Evolutionary conservation across 495 filamentous ascomycete genomes (phyloP).

Genomic region (Glonium stellatum): DNA sequence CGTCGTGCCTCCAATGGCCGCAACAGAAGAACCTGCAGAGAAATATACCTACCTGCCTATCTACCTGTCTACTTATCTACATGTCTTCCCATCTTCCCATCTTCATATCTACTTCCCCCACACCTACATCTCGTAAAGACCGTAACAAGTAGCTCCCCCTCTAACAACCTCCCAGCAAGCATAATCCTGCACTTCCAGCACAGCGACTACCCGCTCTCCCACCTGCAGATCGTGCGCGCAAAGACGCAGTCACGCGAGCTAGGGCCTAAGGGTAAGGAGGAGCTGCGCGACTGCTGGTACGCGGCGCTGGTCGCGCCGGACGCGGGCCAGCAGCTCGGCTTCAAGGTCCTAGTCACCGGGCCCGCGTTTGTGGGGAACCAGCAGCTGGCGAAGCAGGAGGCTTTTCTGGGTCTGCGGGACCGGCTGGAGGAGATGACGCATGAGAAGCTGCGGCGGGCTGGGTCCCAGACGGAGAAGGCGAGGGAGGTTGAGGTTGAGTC

Average conservation of each 20-base stretch:
- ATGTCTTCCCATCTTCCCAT: too few relatives aligned
- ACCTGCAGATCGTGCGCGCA: not conserved
- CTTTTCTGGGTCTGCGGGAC: not conserved
- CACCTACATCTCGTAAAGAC: too few relatives aligned
- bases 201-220: not conserved
- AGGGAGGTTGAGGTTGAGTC: not conserved
- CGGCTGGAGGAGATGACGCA: not conserved
- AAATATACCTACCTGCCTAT: too few relatives aligned
- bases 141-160: too few relatives aligned
- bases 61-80: too few relatives aligned
- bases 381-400: not conserved
- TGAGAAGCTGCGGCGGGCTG: not conserved
- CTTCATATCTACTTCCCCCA: too few relatives aligned
- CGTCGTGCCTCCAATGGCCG: too few relatives aligned
- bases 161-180: too few relatives aligned
- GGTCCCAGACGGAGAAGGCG: not conserved
- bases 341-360: not conserved
- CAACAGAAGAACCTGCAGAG: too few relatives aligned
- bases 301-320: not conserved
- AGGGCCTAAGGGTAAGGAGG: not conserved
- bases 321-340: not conserved
- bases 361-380: not conserved
- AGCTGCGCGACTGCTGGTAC: not conserved
- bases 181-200: not conserved
- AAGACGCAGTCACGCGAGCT: not conserved